Conservation (phyloP, 2,329 filamentous ascomycete species). For the Cercospora sp. region DNA sequence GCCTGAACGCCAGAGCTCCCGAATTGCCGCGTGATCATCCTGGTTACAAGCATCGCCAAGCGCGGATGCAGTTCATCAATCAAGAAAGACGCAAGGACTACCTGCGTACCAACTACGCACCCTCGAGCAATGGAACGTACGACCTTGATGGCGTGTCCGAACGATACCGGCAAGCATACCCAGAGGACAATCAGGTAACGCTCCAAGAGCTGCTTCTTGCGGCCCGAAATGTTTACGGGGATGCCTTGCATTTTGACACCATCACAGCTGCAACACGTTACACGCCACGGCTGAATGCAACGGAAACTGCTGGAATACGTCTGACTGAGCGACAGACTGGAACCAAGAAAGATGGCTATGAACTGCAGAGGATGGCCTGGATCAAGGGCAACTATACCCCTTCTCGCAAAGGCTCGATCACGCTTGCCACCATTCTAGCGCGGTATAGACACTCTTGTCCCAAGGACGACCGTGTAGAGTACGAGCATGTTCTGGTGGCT, state of each 20-base stretch:
- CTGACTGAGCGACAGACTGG: background rate
- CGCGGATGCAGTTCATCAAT: constrained; percentile 7
- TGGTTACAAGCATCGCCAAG: constrained; percentile 2
- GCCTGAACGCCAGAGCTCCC: background rate
- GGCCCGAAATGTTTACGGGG: background rate
- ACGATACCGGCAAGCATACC: constrained; percentile 1
- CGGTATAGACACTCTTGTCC: constrained; percentile 5
- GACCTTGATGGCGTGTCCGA: background rate
- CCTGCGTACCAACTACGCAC: background rate
- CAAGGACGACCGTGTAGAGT: background rate
- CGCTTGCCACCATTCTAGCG: constrained; percentile 2
- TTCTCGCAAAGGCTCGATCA: background rate
- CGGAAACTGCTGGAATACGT: background rate
- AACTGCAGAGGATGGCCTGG: background rate
- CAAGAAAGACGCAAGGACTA: constrained; percentile 6
- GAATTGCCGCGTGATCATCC: background rate
- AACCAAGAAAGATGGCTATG: background rate
- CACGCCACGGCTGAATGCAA: background rate
- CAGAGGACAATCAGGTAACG: constrained; percentile 7
- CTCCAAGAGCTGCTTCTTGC: constrained; percentile 5
- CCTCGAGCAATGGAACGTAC: background rate
- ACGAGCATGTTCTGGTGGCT: constrained; percentile 1
- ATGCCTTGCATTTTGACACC: background rate
- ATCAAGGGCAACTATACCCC: background rate
- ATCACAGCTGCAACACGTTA: constrained; percentile 9